Base-by-base conservation (phyloP, 192 early-diverging fungal genomes). In the Coemansia sp. region DNA sequence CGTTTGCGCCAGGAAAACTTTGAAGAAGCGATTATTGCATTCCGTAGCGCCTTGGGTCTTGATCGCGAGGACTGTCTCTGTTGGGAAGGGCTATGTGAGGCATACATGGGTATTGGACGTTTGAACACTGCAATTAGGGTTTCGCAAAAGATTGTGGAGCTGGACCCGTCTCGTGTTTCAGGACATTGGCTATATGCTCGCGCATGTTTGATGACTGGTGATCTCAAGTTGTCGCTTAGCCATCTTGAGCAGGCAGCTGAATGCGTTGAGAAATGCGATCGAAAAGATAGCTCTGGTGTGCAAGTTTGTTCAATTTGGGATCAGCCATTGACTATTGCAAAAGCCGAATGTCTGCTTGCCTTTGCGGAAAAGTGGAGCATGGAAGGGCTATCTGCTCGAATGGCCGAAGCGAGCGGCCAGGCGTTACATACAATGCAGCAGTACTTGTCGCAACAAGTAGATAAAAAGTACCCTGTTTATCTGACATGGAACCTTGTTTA, bases 61-160 rank as follows among this genome's bases (percentile, higher is more conserved):
- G 86, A 92, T 62, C 67, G 88, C 25, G 82, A 84, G 3, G 85
- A 92, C 63, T 56, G 81, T 53, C 33, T 88, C 83, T 43, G 79
- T 64, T 92, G 95, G 95, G 81, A 94, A 78, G 90, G 90, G 15
- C 78, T 93, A 35, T 89, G 87, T 42, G 90, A 93, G 60, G 85
- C 89, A 6, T 93, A 93, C 56, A 72, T 84, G 35, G 84, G 81
- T 7, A 87, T 87, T 48, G 92, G 92, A 2, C 84, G 88, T 20
- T 52, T 71, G 23, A 59, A 69, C 28, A 71, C 80, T 0, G 61
- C 75, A 3, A 65, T 65, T 0, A 75, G 71, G n/a, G 94, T 94
- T 0, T 90, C 93, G 61, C 78, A 67, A 7, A 84, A 91, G 29
- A 87, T 87, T 21, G 77, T 85, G 2, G 89, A 92, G 26, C 78